phyloP scores from a whole-genome alignment of 2,329 filamentous ascomycete species.

The Incumbomyces lentus region DNA sequence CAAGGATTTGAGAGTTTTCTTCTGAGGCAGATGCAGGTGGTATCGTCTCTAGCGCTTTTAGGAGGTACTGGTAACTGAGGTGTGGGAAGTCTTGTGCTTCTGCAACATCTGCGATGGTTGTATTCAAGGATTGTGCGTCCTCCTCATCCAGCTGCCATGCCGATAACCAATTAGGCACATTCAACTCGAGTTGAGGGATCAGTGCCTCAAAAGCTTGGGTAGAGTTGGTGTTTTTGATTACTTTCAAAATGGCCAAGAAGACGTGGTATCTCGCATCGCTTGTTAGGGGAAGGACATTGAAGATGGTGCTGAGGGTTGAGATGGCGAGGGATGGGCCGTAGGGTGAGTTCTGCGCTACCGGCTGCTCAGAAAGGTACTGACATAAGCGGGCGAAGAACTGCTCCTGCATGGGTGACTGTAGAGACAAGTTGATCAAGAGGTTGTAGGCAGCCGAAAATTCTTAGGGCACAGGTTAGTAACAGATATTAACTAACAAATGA shows the following conservation, averaged over 20 bases:
- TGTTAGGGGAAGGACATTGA: conserved; percentile 75
- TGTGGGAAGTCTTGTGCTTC: conserved; percentile 66
- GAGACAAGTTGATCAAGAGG: conserved; percentile 84
- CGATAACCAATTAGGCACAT: conserved; percentile 70
- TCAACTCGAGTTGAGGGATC: conserved; percentile 65
- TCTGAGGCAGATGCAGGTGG: conserved; percentile 44
- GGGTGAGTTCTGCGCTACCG: conserved; percentile 72
- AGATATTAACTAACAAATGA: conserved; percentile 7
- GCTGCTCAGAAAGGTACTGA: conserved; percentile 68
- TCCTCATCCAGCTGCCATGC: conserved; percentile 76
- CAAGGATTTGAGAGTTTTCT: conserved; percentile 47
- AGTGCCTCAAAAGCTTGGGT: conserved; percentile 71
- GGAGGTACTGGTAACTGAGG: conserved; percentile 63
- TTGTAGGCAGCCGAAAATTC: conserved; percentile 96
- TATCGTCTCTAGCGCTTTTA: conserved; percentile 68
- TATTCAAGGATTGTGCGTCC: conserved; percentile 73
- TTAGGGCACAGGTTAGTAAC: conserved; percentile 28
- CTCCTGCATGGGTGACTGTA: conserved; percentile 74
- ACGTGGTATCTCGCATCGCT: conserved; percentile 81
- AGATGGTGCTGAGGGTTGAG: conserved; percentile 84
- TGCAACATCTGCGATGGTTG: conserved; percentile 72
- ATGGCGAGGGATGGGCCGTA: conserved; percentile 81
- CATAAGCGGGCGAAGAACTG: conserved; percentile 82
- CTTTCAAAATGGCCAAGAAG: conserved; percentile 75
- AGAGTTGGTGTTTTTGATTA: conserved; percentile 62